phyloP scores from a whole-genome alignment of 2,329 filamentous ascomycete species.

The Metarhizium brunneum region DNA sequence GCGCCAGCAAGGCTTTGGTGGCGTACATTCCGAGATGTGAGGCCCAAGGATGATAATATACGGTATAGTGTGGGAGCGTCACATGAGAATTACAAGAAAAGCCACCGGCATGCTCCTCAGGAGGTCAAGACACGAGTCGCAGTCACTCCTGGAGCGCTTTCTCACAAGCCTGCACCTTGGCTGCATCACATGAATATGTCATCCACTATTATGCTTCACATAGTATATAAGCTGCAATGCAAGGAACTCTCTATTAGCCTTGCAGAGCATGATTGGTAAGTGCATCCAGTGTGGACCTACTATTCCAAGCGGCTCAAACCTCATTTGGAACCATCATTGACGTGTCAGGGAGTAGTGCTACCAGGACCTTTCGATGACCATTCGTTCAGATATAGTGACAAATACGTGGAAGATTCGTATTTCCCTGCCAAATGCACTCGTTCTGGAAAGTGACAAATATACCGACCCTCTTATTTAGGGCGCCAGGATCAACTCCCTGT shows the following conservation, averaged over 20 bases:
- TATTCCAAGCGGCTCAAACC: not conserved
- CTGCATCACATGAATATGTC: not conserved
- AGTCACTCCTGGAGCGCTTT: not conserved
- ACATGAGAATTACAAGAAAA: no score
- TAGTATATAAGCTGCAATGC: no score
- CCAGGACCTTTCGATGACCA: no score
- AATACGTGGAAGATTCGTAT: no score
- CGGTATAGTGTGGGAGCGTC: no score
- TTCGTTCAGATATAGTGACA: no score
- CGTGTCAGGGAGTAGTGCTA: no score
- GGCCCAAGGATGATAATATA: not conserved
- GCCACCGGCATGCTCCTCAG: not conserved
- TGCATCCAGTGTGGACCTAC: not conserved
- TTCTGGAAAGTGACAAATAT: no score
- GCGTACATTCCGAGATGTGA: constrained; percentile 42
- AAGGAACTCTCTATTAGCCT: not conserved
- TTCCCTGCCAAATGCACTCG: no score
- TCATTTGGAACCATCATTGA: no score
- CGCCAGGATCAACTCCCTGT: not conserved
- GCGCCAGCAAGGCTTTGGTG: constrained; percentile 76
- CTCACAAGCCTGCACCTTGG: not conserved
- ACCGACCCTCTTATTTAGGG: not conserved
- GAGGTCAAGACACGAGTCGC: not conserved
- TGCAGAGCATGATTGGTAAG: not conserved
- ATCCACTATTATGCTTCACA: not conserved